Base-by-base conservation (phyloP, 164 flowering plant species). In the Aristolochia fimbriata region DNA sequence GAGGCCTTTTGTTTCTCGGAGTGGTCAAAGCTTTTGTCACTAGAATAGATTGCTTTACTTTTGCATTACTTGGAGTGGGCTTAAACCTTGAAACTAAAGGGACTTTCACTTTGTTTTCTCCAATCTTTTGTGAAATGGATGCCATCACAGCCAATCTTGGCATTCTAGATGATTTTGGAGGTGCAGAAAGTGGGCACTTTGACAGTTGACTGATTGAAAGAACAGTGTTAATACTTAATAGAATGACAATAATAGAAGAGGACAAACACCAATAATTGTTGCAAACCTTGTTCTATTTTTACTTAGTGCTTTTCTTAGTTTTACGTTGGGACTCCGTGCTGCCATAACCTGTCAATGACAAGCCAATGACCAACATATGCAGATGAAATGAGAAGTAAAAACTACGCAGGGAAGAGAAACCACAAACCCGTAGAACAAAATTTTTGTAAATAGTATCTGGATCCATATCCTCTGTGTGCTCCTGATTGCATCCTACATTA, bases 271-370 rank as follows among this genome's bases (percentile, higher is more conserved):
- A 30, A 23, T 14, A 30, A 16, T 2, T 51, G 8, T 23, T 19
- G 25, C 59, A 48, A 73, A 83, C 96, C 84, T 78, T 23, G 71
- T 31, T 60, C 70, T 69, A 62, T 68, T 75, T 65, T 72, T 71
- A 47, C 33, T 71, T n/a, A 83, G 63, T 9, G 76, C 74, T 68
- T 69, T 86, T 24, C 73, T 71, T 50, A 83, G 77, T 58, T 72
- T 65, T 21, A 87, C 64, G 68, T 88, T 86, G 47, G 98, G 96
- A 68, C 98, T 93, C 61, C 97, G 84, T 17, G 98, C 96, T 19
- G 97, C 98, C 96, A 93, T 87, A 11, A 87, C 96, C 97, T 91
- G 78, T 45, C 45, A 46, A 17, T 62, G 12, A 46, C 14, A 27
- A 31, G 37, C 37, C 37, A 31, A 31, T 10, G 55, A 57, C 16